Base-by-base conservation (phyloP, 2,329 filamentous ascomycete species). In the Fusarium newnesense region DNA sequence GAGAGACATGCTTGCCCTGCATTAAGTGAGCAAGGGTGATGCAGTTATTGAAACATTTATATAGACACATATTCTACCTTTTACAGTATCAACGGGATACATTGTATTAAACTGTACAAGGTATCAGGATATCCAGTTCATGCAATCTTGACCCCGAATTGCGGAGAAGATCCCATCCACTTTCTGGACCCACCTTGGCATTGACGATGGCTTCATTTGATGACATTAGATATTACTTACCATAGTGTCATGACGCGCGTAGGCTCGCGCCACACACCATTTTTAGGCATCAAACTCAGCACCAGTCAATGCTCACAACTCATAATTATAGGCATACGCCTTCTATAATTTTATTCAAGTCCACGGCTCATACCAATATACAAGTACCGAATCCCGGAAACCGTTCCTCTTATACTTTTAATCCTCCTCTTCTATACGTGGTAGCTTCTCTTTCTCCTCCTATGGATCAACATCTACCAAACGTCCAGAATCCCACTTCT, bases 401-500 rank as follows among this genome's bases (percentile, higher is more conserved):
- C 40, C 30, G 9, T 44, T 26, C 24, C 43, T 26, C 50, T 47
- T 46, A 46, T 26, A 26, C 50, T 46, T 46, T 40, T 46, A 64
- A 52, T 72, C 67, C 49, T 74, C 63, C 53, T 69, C 67, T 69
- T 68, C 63, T 68, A 66, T 53, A 21, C 40, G 16, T 37, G 19
- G 32, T 24, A 16, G 36, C 24, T 26, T 39, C 52, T 67, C 59
- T 32, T 49, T 62, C 49, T 63, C 66, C 58, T 42, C 49, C 67
- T 79, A 77, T 46, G 77, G 71, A 65, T 80, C 77, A 40, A 54
- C 50, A 54, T 83, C 81, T 28, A 84, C 79, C 39, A 84, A 70
- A 56, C 79, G 77, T 32, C 78, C 81, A 28, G 81, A 79, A 63
- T 85, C 83, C 82, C 83, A 85, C 77, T 85, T 85, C 83, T 87